Evolutionary conservation across 2,329 filamentous ascomycete species (phyloP).

Genomic region (Iodosphaeria phyllophila): DNA sequence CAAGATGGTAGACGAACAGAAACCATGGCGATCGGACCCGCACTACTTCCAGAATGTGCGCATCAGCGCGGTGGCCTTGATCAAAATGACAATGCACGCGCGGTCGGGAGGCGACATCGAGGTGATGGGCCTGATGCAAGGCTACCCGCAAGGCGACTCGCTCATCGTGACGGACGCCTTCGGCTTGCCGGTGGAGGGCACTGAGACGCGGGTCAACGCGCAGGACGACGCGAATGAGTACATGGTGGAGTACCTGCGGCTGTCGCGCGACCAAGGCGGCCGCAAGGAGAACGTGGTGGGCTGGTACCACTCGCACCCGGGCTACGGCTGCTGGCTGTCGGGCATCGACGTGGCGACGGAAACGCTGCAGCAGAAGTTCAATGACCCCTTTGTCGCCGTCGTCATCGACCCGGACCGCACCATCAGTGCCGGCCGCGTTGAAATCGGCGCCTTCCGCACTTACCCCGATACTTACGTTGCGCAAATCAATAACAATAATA

Average conservation of each 20-base stretch:
- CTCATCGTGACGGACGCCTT: conserved; percentile 92
- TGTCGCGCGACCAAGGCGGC: conserved; percentile 52
- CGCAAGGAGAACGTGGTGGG: conserved; percentile 83
- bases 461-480: conserved; percentile 60
- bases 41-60: conserved; percentile 87
- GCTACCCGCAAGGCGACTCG: conserved; percentile 68
- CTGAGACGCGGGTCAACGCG: conserved; percentile 95
- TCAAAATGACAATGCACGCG: conserved; percentile 99
- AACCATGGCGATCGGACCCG: conserved; percentile 62
- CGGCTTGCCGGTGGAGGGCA: conserved; percentile 85
- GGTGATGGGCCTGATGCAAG: conserved; percentile 97
- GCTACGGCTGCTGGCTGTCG: conserved; percentile 94
- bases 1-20: conserved; percentile 40
- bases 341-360: conserved; percentile 92
- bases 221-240: conserved; percentile 95
- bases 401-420: conserved; percentile 95
- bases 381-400: conserved; percentile 85
- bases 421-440: conserved; percentile 84
- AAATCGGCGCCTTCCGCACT: conserved; percentile 92
- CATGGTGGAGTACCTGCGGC: conserved; percentile 68
- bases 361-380: conserved; percentile 63
- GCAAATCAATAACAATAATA: too few relatives aligned
- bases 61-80: conserved; percentile 79
- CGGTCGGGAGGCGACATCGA: conserved; percentile 85
- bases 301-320: conserved; percentile 96